Evolutionary conservation across 106 monocot species (phyloP), one percentile per base, ranked within the genome.

Genomic region (Dactylorhiza incarnata): DNA sequence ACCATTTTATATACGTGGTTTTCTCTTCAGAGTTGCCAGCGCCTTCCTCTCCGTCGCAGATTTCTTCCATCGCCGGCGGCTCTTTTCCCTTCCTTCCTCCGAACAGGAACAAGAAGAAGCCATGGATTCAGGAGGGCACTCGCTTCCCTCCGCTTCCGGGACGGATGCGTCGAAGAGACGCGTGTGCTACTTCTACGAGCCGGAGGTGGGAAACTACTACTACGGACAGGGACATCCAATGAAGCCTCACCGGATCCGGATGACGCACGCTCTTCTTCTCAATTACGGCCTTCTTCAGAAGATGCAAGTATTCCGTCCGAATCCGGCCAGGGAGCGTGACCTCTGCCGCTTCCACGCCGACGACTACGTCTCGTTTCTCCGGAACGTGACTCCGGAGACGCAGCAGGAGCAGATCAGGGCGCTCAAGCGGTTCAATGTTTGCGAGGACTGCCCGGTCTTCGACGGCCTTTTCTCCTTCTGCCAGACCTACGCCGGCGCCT

Each of bases 161-260:
- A 5, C 61, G 44, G 86, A 81, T 54, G 78, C 51, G 19, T 58
- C 25, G 47, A 78, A 78, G 66, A 77, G 83, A 15, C 47, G 63
- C 13, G 86, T 87, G 22, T 81, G 80, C 74, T 87, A 87, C 81
- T 83, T 78, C 78, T 87, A 87, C 75, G 83, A 87, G 20, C 75
- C 81, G 2, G 75, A 78, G 37, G 75, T 87, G 15, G 83, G 83
- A 5, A 78, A 81, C 75, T 83, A 81, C 83, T 80, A 87, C 78
- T 85, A 82, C 73, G 82, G 85, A 9, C 53, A 65, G n/a, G 79
- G 73, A 19, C 85, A 85, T 79, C 66, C 75, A 44, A 86, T 83
- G 83, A 83, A 75, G 55, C 86, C 83, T 5, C 83, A 78, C 75
- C 80, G 86, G 29, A 78, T 86, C 48, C 51, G 74, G 17, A 83